Evolutionary conservation across 73 alveolate genomes (phyloP), one percentile per base, ranked within the genome.

Genomic region (Paramecium tetraurelia): DNA sequence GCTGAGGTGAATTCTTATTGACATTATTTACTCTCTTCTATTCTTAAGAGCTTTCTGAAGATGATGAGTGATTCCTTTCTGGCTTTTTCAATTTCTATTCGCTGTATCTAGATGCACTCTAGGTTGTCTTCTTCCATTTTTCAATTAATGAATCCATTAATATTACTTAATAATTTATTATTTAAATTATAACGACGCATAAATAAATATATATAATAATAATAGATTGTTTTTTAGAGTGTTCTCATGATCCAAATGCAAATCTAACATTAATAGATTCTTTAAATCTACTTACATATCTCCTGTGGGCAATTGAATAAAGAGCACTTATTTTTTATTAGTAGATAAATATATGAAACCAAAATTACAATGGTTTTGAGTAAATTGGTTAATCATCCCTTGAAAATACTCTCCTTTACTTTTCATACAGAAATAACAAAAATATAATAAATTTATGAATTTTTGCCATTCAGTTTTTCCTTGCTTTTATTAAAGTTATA

Each of bases 91-190:
- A 27, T 22, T 80, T 80, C 57, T 48, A 44, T 7, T 80, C 90
- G 21, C 90, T 80, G 14, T 80, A 80, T 43, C 90, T 40, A 2
- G 70, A 80, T 40, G 68, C 87, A 75, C 68, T 41, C n/a, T 20
- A 16, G 21, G 90, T 35, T 80, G 90, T 80, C 44, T 80, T 80
- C 22, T 80, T 80, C 90, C 90, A 80, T 35, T 80, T 80, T 43
- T 80, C 90, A 35, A 80, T 80, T 18, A 80, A 35, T 44, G 76
- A 40, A 80, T 80, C 90, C 90, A 80, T 80, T 53, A 44, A 16
- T 22, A 41, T 40, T 59, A 5, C 43, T 59, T 59, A 27, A 63
- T 63, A 6, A 63, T 27, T 27, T 63, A 53, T 53, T 53, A 53
- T 53, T 53, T 33, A 63, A 63, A 63, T 63, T 63, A 20, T 33